phyloP scores from a whole-genome alignment of 148 eudicot genomes.

The Camellia lanceoleosa region DNA sequence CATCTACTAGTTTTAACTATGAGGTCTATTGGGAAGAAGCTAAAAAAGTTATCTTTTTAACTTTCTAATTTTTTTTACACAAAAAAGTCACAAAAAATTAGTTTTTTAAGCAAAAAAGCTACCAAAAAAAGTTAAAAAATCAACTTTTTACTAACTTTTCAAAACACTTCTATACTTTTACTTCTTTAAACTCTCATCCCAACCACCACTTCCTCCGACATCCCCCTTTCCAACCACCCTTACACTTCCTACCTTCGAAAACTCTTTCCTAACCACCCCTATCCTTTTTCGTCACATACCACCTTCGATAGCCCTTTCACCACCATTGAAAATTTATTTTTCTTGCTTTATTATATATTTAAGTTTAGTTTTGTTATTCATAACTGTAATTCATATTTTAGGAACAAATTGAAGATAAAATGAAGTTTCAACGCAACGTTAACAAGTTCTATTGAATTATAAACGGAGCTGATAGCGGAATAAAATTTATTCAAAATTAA shows the following conservation, averaged over 20 bases:
- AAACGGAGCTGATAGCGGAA: fast-evolving
- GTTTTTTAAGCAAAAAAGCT: no score
- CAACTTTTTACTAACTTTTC: no score
- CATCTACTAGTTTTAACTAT: no score
- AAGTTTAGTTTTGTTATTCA: neutral
- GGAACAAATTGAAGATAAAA: neutral
- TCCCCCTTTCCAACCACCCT: neutral
- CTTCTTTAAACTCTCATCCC: neutral
- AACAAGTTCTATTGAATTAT: neutral
- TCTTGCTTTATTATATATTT: neutral
- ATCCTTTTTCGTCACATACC: neutral
- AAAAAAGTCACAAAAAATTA: no score
- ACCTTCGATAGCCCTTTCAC: neutral
- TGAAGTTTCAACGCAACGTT: neutral
- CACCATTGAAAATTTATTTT: neutral
- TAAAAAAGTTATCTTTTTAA: no score
- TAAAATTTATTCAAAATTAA: neutral
- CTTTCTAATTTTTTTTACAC: no score
- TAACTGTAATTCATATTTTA: neutral
- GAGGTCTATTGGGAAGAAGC: no score
- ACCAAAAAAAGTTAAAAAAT: no score
- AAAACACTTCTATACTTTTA: neutral
- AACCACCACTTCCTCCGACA: neutral
- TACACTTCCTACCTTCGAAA: neutral
- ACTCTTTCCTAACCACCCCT: neutral